These are phyloP conservation scores for Rhodotorula sp. DNA, from an alignment of 1,284 basidiomycete genomes.

Conservation along the genomic window DNA sequence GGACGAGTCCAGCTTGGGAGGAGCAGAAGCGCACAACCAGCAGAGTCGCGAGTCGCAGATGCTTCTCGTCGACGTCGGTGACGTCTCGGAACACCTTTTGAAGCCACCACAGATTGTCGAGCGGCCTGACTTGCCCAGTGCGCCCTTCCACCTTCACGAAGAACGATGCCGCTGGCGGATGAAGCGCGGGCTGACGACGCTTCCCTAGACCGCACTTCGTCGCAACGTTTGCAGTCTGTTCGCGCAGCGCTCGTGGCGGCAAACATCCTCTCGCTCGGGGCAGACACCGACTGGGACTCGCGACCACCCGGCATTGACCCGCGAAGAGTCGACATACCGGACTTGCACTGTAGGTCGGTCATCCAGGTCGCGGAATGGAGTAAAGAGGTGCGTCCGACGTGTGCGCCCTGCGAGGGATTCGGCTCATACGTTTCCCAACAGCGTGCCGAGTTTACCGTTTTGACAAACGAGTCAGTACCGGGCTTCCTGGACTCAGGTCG, in stretches of 20 bases:
- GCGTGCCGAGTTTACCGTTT: conserved; percentile 54
- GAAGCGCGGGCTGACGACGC: not conserved
- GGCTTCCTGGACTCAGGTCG: conserved; percentile 54
- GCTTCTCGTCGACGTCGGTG: not conserved
- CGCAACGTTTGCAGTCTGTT: not conserved
- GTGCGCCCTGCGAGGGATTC: too few species aligned
- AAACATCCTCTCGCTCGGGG: conserved; percentile 14
- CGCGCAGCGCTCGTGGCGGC: conserved; percentile 13
- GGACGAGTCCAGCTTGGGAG: too few species aligned
- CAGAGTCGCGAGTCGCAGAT: too few species aligned
- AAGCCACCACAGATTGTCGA: not conserved
- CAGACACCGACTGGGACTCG: conserved; percentile 14
- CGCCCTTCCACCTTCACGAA: not conserved
- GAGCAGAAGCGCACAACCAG: too few species aligned
- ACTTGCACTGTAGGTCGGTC: conserved; percentile 13
- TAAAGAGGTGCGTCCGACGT: not conserved
- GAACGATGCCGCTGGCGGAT: not conserved
- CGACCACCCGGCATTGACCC: conserved; percentile 34
- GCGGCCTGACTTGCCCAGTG: not conserved
- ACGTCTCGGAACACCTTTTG: not conserved
- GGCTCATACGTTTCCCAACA: not conserved
- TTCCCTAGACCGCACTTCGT: not conserved
- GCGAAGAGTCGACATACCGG: conserved; percentile 23
- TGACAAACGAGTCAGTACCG: conserved; percentile 59
- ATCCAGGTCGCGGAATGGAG: conserved; percentile 29